Evolutionary conservation across 768 basidiomycete genomes (phyloP), one percentile per base, ranked within the genome.

Genomic region (Russula virescens): DNA sequence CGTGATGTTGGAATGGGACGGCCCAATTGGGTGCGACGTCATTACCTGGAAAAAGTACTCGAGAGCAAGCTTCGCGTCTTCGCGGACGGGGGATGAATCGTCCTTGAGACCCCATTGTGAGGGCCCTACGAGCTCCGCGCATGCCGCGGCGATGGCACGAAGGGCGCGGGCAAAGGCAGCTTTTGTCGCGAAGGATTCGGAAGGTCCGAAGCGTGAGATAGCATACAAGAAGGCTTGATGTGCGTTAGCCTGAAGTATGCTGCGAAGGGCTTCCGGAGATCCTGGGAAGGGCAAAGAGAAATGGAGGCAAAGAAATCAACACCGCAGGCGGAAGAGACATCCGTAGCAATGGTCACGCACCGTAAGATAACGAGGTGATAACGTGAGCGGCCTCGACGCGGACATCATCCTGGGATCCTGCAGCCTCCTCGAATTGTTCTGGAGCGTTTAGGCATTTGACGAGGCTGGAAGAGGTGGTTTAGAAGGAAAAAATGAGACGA

Each of bases 341-440:
- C 21, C 42, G 45, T 49, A 54, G 14, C 5, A 28, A 50, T 1
- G 42, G 21, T 34, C 5, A 19, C 68, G 55, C 52, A 84, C 88
- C 88, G 64, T 88, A 87, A 0, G 88, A 81, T 14, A 92, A 76
- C 0, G 90, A 91, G 0, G 88, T 81, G 18, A 91, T 76, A 42
- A 91, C 79, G 66, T 90, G 86, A 0, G 89, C 87, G 0, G 90
- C 86, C 69, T 91, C 89, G 52, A 84, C 79, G 11, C 87, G 80
- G 38, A 88, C 73, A 9, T 83, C 81, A 14, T 82, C 80, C 42
- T 76, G 74, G 0, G 76, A 77, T 38, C 43, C 71, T 71, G 68
- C 76, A 69, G 2, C 65, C 47, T 75, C 74, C 69, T 31, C 66
- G 19, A 69, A 50, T 14, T 73, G 73, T 6, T 73, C 70, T 0